A percentile compares a stretch with the other conserved stretches of the same genome.
Evolutionary conservation across 2,329 filamentous ascomycete genomes (phyloP).

Genomic region (Metarhizium guizhouense): DNA sequence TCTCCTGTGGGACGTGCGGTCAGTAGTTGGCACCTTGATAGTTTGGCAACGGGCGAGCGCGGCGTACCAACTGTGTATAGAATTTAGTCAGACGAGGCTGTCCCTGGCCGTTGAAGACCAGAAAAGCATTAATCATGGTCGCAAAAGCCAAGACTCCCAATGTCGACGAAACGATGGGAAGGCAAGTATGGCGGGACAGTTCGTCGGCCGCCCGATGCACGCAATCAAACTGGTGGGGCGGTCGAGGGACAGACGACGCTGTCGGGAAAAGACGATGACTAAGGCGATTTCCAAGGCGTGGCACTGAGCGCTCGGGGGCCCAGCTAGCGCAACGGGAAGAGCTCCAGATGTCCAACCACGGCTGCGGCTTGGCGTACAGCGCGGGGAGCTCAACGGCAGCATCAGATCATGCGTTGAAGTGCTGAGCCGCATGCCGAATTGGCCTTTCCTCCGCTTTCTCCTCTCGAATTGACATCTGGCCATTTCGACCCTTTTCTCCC

Average conservation of each 20-base stretch:
- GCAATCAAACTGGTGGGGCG: not conserved
- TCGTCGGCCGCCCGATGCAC: not conserved
- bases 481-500: not conserved
- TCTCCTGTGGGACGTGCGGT: constrained; percentile 56
- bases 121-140: constrained; percentile 92
- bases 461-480: not conserved
- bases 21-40: not conserved
- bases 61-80: constrained; percentile 81
- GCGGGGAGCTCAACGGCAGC: not conserved
- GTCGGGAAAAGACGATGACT: not conserved
- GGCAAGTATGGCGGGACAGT: not conserved
- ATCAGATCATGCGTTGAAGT: not conserved
- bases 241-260: too few relatives aligned
- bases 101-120: constrained; percentile 97
- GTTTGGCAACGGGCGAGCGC: not conserved
- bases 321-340: not conserved
- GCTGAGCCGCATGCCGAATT: not conserved
- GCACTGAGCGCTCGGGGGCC: not conserved
- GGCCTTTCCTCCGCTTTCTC: not conserved
- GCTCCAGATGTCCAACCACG: not conserved
- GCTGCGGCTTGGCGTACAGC: constrained; percentile 6
- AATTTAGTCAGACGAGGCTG: constrained; percentile 97
- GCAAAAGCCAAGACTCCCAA: constrained; percentile 11
- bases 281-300: not conserved
- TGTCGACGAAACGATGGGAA: not conserved